phyloP scores from a whole-genome alignment of 2,329 filamentous ascomycete species.

The Aspergillus sojae region DNA sequence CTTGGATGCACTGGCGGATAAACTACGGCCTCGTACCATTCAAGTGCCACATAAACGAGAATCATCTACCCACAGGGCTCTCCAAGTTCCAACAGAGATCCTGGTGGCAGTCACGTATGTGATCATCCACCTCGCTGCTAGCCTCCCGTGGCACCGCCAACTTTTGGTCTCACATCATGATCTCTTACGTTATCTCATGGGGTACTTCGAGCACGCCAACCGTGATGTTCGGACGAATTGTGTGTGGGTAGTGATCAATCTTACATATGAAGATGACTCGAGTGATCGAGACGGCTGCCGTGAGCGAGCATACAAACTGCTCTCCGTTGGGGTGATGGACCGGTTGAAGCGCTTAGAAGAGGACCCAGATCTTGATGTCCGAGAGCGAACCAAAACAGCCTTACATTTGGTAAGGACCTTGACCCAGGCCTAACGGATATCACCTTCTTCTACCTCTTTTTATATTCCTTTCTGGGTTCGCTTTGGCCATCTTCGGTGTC shows the following conservation, averaged over 20 bases:
- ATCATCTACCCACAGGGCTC: slow-evolving; percentile 28
- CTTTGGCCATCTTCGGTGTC: not conserved
- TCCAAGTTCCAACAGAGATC: slow-evolving; percentile 60
- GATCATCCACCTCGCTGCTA: slow-evolving; percentile 85
- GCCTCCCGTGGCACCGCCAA: slow-evolving; percentile 75
- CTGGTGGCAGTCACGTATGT: slow-evolving; percentile 78
- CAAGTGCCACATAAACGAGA: slow-evolving; percentile 37
- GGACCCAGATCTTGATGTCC: slow-evolving; percentile 78
- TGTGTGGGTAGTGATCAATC: slow-evolving; percentile 82
- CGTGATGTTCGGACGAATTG: slow-evolving; percentile 75
- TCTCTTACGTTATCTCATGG: slow-evolving; percentile 71
- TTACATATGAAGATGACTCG: slow-evolving; percentile 79
- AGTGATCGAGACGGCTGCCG: slow-evolving; percentile 66
- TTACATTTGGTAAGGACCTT: slow-evolving; percentile 65
- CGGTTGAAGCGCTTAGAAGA: slow-evolving; percentile 65
- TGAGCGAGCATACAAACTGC: slow-evolving; percentile 69
- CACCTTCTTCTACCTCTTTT: not conserved
- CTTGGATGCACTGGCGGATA: slow-evolving; percentile 78
- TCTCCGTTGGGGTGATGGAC: slow-evolving; percentile 69
- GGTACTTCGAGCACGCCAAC: slow-evolving; percentile 73
- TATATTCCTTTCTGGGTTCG: not conserved
- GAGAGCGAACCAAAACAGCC: slow-evolving; percentile 81
- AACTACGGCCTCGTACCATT: slow-evolving; percentile 62
- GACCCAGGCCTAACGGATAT: slow-evolving; percentile 11
- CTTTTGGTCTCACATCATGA: slow-evolving; percentile 75